Percentiles rank a stretch among this genome's conserved stretches.
Evolutionary conservation across 495 filamentous ascomycete species (phyloP).

Genomic region (Copromyces sp.): DNA sequence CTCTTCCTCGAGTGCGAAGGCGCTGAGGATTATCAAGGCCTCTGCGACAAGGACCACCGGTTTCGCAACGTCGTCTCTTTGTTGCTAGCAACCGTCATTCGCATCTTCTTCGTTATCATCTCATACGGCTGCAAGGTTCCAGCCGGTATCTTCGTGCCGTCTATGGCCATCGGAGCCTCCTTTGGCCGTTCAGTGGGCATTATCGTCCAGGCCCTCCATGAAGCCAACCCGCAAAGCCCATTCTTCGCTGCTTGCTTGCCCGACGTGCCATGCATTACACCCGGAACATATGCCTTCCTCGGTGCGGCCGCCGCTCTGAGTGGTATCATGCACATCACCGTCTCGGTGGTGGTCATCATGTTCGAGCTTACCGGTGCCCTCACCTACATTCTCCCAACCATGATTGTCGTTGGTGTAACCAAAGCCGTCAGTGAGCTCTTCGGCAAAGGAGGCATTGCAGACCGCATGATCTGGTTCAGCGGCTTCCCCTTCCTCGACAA

Average conservation of each 20-base stretch:
- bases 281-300: slow-evolving; percentile 91
- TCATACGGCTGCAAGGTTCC: slow-evolving; percentile 98
- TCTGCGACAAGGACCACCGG: slow-evolving; percentile 73
- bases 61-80: slow-evolving; percentile 76
- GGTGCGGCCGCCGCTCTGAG: slow-evolving; percentile 91
- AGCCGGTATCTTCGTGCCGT: slow-evolving; percentile 93
- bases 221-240: slow-evolving; percentile 65
- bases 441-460: slow-evolving; percentile 91
- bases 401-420: slow-evolving; percentile 97
- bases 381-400: slow-evolving; percentile 92
- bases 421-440: slow-evolving; percentile 89
- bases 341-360: slow-evolving; percentile 97
- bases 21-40: slow-evolving; percentile 77
- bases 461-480: slow-evolving; percentile 99
- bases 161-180: slow-evolving; percentile 92
- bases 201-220: slow-evolving; percentile 79
- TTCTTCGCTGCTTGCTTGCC: slow-evolving; percentile 86
- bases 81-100: slow-evolving; percentile 66
- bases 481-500: slow-evolving; percentile 96
- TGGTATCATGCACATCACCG: slow-evolving; percentile 95
- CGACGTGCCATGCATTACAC: slow-evolving; percentile 93
- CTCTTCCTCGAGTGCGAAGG: slow-evolving; percentile 93
- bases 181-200: slow-evolving; percentile 94
- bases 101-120: slow-evolving; percentile 82
- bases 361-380: slow-evolving; percentile 92